Evolutionary conservation across 2,329 filamentous ascomycete species (phyloP).

Genomic region (Lasiodiplodia theobromae): DNA sequence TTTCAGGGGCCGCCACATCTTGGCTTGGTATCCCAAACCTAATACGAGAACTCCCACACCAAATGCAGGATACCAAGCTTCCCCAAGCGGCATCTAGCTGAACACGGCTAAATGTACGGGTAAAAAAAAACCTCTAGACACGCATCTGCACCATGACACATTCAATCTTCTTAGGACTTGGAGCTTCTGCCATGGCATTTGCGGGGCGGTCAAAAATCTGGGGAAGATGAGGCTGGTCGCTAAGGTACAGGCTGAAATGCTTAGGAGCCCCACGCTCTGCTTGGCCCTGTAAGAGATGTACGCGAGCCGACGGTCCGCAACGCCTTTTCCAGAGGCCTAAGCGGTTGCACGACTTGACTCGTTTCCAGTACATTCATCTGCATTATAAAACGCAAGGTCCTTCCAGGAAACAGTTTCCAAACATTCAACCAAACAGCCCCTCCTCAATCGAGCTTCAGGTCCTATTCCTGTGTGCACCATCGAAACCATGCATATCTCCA

Average conservation of each 20-base stretch:
- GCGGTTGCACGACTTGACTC: neutral
- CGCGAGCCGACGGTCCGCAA: constrained; percentile 17
- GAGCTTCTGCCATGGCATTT: neutral
- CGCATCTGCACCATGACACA: neutral
- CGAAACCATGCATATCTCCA: constrained; percentile 17
- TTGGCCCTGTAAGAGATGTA: constrained; percentile 15
- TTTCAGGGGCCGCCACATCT: constrained; percentile 21
- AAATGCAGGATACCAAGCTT: constrained; percentile 1
- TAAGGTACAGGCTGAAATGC: constrained; percentile 24
- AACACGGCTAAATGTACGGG: constrained; percentile 8
- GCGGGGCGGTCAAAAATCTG: neutral
- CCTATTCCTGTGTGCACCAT: neutral
- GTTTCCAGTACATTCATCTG: constrained; percentile 3
- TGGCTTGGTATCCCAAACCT: neutral
- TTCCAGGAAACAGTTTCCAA: neutral
- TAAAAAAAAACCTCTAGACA: neutral
- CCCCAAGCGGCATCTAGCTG: neutral
- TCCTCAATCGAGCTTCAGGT: neutral
- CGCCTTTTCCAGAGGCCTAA: neutral
- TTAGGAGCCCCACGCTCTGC: constrained; percentile 5
- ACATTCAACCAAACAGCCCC: neutral
- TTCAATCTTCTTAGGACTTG: neutral
- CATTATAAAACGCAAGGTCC: neutral
- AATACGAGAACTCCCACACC: neutral
- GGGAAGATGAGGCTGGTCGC: constrained; percentile 11